A percentile compares a stretch with the other conserved stretches of the same genome.
Conservation (phyloP, 2,329 filamentous ascomycete species). For the Ilyonectria sp. region DNA sequence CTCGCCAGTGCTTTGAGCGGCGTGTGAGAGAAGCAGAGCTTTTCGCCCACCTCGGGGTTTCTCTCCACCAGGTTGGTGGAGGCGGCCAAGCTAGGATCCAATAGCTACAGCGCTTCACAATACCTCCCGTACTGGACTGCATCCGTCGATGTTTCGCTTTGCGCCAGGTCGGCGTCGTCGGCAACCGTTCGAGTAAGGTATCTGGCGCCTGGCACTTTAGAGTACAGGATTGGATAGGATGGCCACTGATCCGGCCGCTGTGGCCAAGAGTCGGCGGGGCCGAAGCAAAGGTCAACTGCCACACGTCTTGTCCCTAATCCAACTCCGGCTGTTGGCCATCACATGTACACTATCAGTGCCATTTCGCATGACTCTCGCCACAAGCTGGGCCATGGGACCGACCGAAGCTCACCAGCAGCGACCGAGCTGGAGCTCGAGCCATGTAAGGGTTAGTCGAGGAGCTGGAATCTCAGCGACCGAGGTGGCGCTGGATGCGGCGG, state of each 20-base stretch:
- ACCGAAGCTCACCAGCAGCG: conserved; percentile 36
- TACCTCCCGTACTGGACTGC: not conserved
- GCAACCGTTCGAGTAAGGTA: conserved; percentile 20
- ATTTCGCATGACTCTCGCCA: conserved; percentile 47
- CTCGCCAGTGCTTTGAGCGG: conserved; percentile 26
- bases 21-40: conserved; percentile 8
- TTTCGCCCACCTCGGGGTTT: not conserved
- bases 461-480: conserved; percentile 36
- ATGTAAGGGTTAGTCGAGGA: conserved; percentile 33
- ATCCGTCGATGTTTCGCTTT: conserved; percentile 18
- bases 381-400: conserved; percentile 39
- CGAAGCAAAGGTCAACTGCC: conserved; percentile 50
- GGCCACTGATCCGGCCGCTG: conserved; percentile 22
- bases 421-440: conserved; percentile 41
- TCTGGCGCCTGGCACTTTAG: conserved; percentile 13
- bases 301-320: conserved; percentile 46
- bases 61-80: conserved; percentile 2
- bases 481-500: conserved; percentile 44
- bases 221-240: conserved; percentile 15
- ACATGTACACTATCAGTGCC: conserved; percentile 45
- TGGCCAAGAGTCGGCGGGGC: conserved; percentile 45
- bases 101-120: not conserved
- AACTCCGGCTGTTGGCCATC: conserved; percentile 49
- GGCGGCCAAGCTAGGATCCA: not conserved
- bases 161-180: conserved; percentile 6